Evolutionary conservation across 768 basidiomycete genomes (phyloP).

Genomic region (Xerocomus brunneocitrinus): DNA sequence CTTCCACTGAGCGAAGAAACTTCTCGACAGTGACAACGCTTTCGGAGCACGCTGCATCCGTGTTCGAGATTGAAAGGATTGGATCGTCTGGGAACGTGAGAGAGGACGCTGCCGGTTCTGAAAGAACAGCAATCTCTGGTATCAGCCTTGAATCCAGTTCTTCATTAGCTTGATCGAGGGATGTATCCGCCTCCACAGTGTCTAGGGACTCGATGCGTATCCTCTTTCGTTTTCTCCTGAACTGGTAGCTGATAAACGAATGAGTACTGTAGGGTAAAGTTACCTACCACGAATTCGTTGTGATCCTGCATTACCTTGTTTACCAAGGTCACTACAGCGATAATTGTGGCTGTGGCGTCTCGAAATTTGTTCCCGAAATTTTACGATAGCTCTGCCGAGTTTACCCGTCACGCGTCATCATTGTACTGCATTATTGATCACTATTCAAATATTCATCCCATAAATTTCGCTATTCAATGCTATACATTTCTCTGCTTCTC

Average conservation of each 20-base stretch:
- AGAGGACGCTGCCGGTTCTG: constrained; percentile 6
- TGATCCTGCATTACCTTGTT: constrained; percentile 5
- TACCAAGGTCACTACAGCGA: too few species aligned
- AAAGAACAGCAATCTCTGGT: constrained; percentile 17
- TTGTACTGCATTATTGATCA: too few species aligned
- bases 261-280: not conserved
- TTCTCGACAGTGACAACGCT: constrained; percentile 23
- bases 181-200: not conserved
- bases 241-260: constrained; percentile 8
- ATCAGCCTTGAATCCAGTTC: constrained; percentile 3
- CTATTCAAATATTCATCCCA: too few species aligned
- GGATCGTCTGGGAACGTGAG: not conserved
- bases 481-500: too few species aligned
- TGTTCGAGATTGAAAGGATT: not conserved
- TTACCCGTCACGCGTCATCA: too few species aligned
- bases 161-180: not conserved
- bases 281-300: constrained; percentile 25
- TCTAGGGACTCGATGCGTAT: constrained; percentile 2
- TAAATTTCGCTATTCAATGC: too few species aligned
- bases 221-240: constrained; percentile 27
- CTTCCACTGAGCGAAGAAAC: constrained; percentile 19
- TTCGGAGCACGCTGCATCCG: not conserved
- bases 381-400: too few species aligned
- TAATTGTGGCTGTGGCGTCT: too few species aligned
- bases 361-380: too few species aligned